These are phyloP conservation scores for Saccharata proteae DNA, from an alignment of 2,329 filamentous ascomycete genomes.

Conservation along the genomic window DNA sequence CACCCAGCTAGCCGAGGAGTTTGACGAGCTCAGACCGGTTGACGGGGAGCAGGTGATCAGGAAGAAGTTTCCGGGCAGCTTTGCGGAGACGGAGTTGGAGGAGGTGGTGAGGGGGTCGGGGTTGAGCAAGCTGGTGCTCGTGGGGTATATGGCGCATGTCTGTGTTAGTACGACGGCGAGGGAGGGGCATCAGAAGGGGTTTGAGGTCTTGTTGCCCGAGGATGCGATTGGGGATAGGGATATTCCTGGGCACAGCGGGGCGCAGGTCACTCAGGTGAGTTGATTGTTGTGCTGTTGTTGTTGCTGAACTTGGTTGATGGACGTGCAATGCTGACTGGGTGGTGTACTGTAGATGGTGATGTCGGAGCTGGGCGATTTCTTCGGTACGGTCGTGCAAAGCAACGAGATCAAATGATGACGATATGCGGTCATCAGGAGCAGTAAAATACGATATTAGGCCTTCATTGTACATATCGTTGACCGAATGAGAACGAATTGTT, in stretches of 20 bases:
- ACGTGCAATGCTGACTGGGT: neutral
- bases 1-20: constrained; percentile 48
- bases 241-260: constrained; percentile 49
- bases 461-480: too few species aligned
- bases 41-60: constrained; percentile 42
- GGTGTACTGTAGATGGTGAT: constrained; percentile 31
- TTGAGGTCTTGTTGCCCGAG: constrained; percentile 48
- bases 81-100: constrained; percentile 48
- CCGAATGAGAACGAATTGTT: too few species aligned
- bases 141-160: constrained; percentile 55
- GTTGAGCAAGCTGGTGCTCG: constrained; percentile 48
- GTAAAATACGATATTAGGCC: too few species aligned
- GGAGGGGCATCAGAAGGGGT: constrained; percentile 47
- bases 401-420: constrained; percentile 35
- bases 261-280: constrained; percentile 36
- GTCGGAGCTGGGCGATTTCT: constrained; percentile 50
- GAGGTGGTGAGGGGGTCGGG: constrained; percentile 39
- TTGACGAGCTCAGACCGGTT: constrained; percentile 44
- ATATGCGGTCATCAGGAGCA: too few species aligned
- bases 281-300: constrained; percentile 4
- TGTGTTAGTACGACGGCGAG: constrained; percentile 52
- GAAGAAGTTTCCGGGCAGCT: constrained; percentile 48
- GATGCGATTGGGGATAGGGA: constrained; percentile 55
- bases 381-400: constrained; percentile 47
- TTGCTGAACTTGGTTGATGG: neutral